phyloP scores from a whole-genome alignment of 2,329 filamentous ascomycete species.

The Neurospora crassa region DNA sequence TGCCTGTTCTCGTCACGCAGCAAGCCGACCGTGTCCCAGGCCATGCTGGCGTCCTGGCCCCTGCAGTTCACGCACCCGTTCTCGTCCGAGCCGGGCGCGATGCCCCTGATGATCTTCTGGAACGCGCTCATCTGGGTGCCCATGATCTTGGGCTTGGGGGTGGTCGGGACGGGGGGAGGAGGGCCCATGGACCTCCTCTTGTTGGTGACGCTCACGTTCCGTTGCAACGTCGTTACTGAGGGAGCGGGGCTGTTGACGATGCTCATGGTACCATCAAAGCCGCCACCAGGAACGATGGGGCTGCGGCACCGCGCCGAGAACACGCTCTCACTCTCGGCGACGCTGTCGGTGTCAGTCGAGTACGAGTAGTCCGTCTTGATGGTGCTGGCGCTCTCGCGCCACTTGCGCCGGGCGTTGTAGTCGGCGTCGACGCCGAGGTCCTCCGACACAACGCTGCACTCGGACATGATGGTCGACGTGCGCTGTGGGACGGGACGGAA shows the following conservation, averaged over 20 bases:
- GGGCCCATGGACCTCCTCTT: conserved; percentile 1
- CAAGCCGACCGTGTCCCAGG: conserved; percentile 56
- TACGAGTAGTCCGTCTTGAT: conserved; percentile 35
- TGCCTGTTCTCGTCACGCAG: conserved; percentile 53
- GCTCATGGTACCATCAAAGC: background rate
- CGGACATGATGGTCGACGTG: conserved; percentile 7
- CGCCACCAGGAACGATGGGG: conserved; percentile 23
- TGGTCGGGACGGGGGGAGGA: background rate
- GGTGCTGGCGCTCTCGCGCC: conserved; percentile 28
- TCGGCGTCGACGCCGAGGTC: conserved; percentile 47
- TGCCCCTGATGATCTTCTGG: conserved; percentile 38
- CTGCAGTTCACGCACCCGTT: conserved; percentile 44
- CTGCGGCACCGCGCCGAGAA: conserved; percentile 49
- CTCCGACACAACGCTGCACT: conserved; percentile 35
- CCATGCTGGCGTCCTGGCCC: conserved; percentile 48
- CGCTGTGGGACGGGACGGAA: conserved; percentile 2
- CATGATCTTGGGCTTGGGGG: conserved; percentile 18
- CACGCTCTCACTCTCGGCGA: conserved; percentile 39
- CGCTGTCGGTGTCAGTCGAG: conserved; percentile 38
- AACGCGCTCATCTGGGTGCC: conserved; percentile 33
- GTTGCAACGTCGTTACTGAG: conserved; percentile 4
- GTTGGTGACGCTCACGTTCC: conserved; percentile 8
- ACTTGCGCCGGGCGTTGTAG: conserved; percentile 26
- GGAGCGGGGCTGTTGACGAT: conserved; percentile 11
- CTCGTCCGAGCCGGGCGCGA: conserved; percentile 12